A percentile compares a stretch with the other conserved stretches of the same genome.
Conservation (phyloP, 768 basidiomycete species). For the Amanita fuliginea region DNA sequence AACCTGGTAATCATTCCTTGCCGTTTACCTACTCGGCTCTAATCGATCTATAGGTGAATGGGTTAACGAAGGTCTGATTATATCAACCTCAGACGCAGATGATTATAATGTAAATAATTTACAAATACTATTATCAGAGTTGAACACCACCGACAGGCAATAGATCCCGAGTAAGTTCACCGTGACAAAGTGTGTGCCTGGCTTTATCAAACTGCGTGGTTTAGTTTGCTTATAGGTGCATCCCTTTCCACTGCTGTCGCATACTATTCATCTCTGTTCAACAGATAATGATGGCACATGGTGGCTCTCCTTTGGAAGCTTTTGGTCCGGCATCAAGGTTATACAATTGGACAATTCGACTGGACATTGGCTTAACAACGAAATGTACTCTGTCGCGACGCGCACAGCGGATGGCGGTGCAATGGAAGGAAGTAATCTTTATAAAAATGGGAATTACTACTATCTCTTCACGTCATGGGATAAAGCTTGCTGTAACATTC, state of each 20-base stretch:
- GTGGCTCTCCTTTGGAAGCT: no score
- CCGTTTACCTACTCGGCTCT: neutral
- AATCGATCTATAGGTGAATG: constrained; percentile 22
- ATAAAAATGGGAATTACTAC: constrained; percentile 32
- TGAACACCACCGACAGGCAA: constrained; percentile 23
- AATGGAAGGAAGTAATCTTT: constrained; percentile 38
- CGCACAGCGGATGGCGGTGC: constrained; percentile 28
- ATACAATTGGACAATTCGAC: constrained; percentile 27
- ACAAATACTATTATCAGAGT: neutral
- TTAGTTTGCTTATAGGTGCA: neutral
- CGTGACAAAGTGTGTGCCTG: no score
- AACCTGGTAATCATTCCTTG: constrained; percentile 1
- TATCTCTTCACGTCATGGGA: constrained; percentile 52
- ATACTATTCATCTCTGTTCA: no score
- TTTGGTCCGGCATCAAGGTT: constrained; percentile 30
- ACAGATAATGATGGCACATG: no score
- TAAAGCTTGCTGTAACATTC: constrained; percentile 35
- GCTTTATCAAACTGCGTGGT: no score
- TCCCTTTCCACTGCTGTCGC: no score
- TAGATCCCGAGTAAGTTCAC: constrained; percentile 37
- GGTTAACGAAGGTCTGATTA: constrained; percentile 36
- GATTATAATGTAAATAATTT: constrained; percentile 27
- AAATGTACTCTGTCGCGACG: constrained; percentile 27
- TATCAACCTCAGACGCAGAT: constrained; percentile 23
- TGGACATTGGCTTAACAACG: constrained; percentile 26